phyloP scores from a whole-genome alignment of 2,329 filamentous ascomycete genomes.

The Aspergillus pseudoglaucus region DNA sequence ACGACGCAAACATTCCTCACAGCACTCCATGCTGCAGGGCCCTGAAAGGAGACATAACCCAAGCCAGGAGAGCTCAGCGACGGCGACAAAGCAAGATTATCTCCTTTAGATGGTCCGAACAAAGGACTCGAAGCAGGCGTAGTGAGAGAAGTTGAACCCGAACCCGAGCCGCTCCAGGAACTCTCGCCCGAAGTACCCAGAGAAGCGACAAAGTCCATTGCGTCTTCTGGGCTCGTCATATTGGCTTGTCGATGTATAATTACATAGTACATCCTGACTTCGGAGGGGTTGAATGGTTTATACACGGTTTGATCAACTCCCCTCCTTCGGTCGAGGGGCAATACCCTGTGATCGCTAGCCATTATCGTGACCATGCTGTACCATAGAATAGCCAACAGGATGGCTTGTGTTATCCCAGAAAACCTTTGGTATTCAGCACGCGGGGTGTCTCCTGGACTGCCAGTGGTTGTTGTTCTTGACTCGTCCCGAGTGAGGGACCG shows the following conservation, averaged over 20 bases:
- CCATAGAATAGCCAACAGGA: neutral
- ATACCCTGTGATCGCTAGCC: constrained; percentile 1
- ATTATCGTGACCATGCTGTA: neutral
- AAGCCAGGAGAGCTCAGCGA: constrained; percentile 7
- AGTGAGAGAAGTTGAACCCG: constrained; percentile 19
- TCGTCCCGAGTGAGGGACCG: neutral
- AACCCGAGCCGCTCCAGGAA: constrained; percentile 4
- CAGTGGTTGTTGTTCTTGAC: constrained; percentile 1
- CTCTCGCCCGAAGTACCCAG: constrained; percentile 14
- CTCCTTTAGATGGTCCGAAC: constrained; percentile 17
- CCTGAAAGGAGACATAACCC: neutral
- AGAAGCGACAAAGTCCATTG: constrained; percentile 18
- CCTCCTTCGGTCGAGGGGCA: neutral
- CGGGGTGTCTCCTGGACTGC: constrained; percentile 3
- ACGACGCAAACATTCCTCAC: constrained; percentile 59
- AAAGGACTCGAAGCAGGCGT: constrained; percentile 23
- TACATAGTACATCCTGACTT: neutral
- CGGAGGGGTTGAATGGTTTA: neutral
- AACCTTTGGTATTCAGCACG: constrained; percentile 6
- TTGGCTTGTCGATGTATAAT: neutral
- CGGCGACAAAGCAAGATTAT: constrained; percentile 13
- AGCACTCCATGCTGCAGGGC: constrained; percentile 3
- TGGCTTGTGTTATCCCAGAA: constrained; percentile 1
- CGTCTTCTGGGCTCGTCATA: constrained; percentile 1
- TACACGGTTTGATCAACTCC: neutral